A percentile compares a stretch with the other conserved stretches of the same genome.
These are phyloP conservation scores for Aspergillus carbonarius DNA, from an alignment of 2,329 filamentous ascomycete species.

Conservation along the genomic window DNA sequence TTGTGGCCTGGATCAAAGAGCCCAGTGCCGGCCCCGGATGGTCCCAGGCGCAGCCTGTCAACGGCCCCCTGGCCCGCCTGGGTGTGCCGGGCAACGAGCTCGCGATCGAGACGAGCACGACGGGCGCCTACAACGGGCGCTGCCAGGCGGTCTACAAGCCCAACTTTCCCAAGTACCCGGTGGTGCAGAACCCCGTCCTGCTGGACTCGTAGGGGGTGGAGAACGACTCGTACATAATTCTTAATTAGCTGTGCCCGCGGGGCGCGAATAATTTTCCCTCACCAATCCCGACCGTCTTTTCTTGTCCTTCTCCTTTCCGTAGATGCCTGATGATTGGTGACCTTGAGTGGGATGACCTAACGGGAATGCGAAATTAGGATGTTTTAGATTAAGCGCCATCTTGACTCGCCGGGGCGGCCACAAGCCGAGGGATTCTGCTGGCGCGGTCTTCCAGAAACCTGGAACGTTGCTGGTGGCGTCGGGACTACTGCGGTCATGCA, in stretches of 20 bases:
- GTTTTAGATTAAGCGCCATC: neutral
- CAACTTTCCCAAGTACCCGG: slow-evolving; percentile 21
- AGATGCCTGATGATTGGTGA: neutral
- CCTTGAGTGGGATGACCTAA: neutral
- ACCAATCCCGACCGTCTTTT: neutral
- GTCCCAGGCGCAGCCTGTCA: slow-evolving; percentile 12
- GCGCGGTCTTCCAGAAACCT: neutral
- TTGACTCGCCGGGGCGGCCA: neutral
- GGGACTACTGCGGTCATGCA: neutral
- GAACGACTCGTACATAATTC: neutral
- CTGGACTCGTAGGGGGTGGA: slow-evolving; percentile 4
- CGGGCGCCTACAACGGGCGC: slow-evolving; percentile 20
- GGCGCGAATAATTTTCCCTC: neutral
- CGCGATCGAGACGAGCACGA: slow-evolving; percentile 15
- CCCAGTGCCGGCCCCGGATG: slow-evolving; percentile 21
- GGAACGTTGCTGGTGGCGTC: neutral
- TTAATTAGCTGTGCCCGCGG: neutral
- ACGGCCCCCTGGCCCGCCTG: slow-evolving; percentile 20
- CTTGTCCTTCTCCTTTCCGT: neutral
- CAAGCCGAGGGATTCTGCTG: neutral
- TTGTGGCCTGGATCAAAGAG: slow-evolving; percentile 24
- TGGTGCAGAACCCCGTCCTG: slow-evolving; percentile 18
- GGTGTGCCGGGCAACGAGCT: slow-evolving; percentile 21
- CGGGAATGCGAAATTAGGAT: neutral
- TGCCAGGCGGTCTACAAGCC: slow-evolving; percentile 22